Evolutionary conservation across 345 rosid species (phyloP).

Genomic region (Conringia planisiliqua): DNA sequence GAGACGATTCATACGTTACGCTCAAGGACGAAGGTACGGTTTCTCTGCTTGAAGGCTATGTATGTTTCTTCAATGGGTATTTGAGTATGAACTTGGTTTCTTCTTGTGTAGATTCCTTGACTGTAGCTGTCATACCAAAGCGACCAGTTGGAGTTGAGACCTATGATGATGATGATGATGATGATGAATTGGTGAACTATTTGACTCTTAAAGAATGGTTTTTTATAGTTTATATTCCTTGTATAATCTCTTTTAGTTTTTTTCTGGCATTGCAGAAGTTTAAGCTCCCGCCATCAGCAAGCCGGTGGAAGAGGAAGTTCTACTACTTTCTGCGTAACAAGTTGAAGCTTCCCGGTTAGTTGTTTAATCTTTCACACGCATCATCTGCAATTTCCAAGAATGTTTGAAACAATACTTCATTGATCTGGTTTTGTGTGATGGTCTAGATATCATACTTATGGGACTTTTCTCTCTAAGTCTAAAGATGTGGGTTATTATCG

Average conservation of each 20-base stretch:
- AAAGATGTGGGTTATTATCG: constrained; percentile 56
- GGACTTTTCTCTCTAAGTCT: constrained; percentile 65
- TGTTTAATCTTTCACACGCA: not conserved
- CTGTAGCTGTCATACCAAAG: constrained; percentile 79
- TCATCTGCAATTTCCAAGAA: not conserved
- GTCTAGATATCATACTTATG: constrained; percentile 71
- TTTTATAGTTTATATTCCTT: not conserved
- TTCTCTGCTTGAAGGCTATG: not conserved
- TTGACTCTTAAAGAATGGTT: not conserved
- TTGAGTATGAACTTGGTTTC: not conserved
- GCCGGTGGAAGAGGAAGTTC: constrained; percentile 68
- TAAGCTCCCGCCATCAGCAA: constrained; percentile 68
- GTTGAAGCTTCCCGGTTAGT: constrained; percentile 74
- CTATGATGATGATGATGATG: constrained; percentile 45
- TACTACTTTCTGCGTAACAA: constrained; percentile 56
- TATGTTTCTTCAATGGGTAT: not conserved
- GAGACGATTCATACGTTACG: constrained; percentile 44
- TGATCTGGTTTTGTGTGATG: constrained; percentile 27
- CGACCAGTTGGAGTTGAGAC: constrained; percentile 50
- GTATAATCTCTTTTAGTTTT: not conserved
- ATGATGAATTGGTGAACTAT: constrained; percentile 50
- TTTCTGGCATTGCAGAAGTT: constrained; percentile 54
- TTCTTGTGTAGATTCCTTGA: constrained; percentile 50
- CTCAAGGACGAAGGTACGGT: constrained; percentile 52
- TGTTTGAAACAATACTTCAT: constrained; percentile 3